Evolutionary conservation across 192 early-diverging fungal genomes (phyloP), one percentile per base, ranked within the genome.

Genomic region (Entomortierella chlamydospora): DNA sequence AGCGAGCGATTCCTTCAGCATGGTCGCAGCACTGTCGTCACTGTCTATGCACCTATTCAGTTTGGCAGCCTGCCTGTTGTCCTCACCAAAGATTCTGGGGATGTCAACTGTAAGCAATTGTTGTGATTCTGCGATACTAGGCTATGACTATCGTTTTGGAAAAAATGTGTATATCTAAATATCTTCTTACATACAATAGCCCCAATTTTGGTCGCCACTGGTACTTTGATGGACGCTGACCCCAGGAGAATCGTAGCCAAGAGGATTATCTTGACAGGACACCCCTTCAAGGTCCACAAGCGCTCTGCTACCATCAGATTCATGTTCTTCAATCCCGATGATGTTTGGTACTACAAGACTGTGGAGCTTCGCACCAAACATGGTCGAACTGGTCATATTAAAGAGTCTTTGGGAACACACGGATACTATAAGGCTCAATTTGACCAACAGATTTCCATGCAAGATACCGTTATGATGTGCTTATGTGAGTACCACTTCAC

Each of bases 241-340:
- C 91, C 92, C 54, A 81, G 90, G 61, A 91, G 98, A 28, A 95
- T 99, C 74, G 84, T 98, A 61, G 95, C 97, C 73, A 99, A 98
- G 83, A 93, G 97, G 43, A 91, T 98, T 33, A 87, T 97, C 45
- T 89, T 99, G 39, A 97, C 96, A 1, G 98, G 97, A 45, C 92
- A 97, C 70, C 96, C 97, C 30, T 98, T 89, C 90, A 97, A 97
- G 83, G 89, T 98, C 65, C 90, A 98, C 87, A 96, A 94, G 82
- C 91, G 93, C 30, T 88, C 91, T 34, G 96, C 95, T 11, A 97
- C 98, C 13, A 88, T 99, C 57, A 93, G 97, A 53, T 97, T 89
- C 84, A 99, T 99, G 97, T 98, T 99, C 89, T 98, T 96, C 82
- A 93, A 93, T 79, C 88, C 94, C 23, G 93, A 95, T 22, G 97